Evolutionary conservation across 2,329 filamentous ascomycete species (phyloP).

Genomic region (Periconia sp.): DNA sequence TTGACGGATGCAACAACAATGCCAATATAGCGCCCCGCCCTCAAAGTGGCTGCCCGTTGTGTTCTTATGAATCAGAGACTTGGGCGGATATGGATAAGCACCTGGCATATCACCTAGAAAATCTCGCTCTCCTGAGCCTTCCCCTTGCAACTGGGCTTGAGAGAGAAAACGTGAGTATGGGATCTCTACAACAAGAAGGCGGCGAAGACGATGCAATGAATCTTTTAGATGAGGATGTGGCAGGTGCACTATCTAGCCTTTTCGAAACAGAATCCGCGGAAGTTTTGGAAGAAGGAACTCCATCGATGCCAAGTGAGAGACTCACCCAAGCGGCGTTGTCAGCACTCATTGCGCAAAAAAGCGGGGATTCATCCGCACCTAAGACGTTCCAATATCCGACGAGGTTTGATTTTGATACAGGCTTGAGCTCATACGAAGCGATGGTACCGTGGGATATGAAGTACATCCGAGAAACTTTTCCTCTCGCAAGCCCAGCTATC

Average conservation of each 20-base stretch:
- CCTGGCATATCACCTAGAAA: neutral
- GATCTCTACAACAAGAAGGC: neutral
- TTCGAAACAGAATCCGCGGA: neutral
- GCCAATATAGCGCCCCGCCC: neutral
- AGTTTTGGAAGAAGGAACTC: neutral
- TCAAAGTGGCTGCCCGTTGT: neutral
- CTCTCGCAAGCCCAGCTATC: neutral
- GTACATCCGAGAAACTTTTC: neutral
- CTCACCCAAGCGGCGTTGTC: neutral
- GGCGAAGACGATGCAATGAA: neutral
- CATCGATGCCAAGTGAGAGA: neutral
- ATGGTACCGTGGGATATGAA: neutral
- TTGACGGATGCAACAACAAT: neutral
- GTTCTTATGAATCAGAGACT: neutral
- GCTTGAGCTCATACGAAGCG: neutral
- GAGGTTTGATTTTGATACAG: neutral
- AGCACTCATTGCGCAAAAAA: slow-evolving; percentile 1
- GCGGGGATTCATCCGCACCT: neutral
- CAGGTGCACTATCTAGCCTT: neutral
- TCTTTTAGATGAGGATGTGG: neutral
- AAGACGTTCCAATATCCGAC: neutral
- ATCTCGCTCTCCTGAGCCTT: neutral
- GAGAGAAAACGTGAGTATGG: neutral
- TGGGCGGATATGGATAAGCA: neutral
- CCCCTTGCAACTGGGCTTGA: neutral